A percentile compares a stretch with the other conserved stretches of the same genome.
Evolutionary conservation across 768 basidiomycete species (phyloP).

Genomic region (Termitomyces sp.): DNA sequence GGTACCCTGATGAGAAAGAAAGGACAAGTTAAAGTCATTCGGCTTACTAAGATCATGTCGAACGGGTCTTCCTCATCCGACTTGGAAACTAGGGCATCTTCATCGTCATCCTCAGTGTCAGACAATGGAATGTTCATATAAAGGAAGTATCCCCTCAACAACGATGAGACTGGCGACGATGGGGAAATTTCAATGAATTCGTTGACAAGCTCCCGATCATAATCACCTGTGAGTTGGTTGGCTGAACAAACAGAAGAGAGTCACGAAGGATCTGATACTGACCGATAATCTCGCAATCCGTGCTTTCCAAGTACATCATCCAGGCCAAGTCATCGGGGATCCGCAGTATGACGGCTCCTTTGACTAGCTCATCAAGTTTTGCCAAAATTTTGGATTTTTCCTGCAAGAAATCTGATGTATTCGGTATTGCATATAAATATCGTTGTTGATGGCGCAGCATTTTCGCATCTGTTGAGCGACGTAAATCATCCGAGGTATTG

Average conservation of each 20-base stretch:
- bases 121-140: conserved; percentile 48
- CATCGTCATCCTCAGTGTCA: conserved; percentile 38
- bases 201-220: conserved; percentile 52
- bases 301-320: conserved; percentile 71
- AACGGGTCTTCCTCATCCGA: conserved; percentile 51
- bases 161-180: conserved; percentile 42
- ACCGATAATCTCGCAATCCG: conserved; percentile 68
- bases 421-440: conserved; percentile 59
- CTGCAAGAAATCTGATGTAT: conserved; percentile 25
- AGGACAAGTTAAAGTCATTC: background rate
- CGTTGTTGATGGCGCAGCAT: conserved; percentile 62
- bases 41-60: conserved; percentile 57
- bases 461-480: conserved; percentile 74
- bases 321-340: conserved; percentile 83
- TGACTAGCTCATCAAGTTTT: conserved; percentile 69
- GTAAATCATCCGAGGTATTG: conserved; percentile 71
- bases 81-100: conserved; percentile 27
- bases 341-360: conserved; percentile 71
- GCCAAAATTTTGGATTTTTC: conserved; percentile 46
- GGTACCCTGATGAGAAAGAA: background rate
- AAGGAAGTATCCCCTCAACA: conserved; percentile 66
- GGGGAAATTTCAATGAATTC: conserved; percentile 70
- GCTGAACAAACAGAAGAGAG: background rate
- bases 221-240: conserved; percentile 45
- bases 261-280: conserved; percentile 20